These are phyloP conservation scores for Aspergillus sp. DNA, from an alignment of 2,329 filamentous ascomycete species.

Conservation along the genomic window DNA sequence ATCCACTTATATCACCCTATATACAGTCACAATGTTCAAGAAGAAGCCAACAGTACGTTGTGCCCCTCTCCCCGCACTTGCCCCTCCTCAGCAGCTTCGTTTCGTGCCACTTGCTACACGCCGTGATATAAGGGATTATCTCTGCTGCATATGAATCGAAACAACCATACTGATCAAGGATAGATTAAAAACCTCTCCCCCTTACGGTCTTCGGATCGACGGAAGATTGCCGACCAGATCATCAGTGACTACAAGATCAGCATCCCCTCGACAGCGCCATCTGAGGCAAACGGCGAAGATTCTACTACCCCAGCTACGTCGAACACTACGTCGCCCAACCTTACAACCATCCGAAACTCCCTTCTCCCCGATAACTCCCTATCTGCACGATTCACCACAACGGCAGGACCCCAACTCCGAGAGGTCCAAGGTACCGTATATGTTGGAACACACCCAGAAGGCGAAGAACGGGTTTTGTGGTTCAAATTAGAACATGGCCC, in stretches of 20 bases:
- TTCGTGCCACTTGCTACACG: too few relatives aligned
- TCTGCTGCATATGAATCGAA: conserved; percentile 7
- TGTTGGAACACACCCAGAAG: conserved; percentile 53
- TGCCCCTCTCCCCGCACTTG: conserved; percentile 19
- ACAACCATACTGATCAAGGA: conserved; percentile 5
- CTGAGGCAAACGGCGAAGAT: conserved; percentile 24
- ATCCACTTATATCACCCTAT: neutral
- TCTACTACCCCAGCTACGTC: conserved; percentile 38
- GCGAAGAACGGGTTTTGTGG: conserved; percentile 60
- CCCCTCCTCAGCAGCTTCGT: too few relatives aligned
- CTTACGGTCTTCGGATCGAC: conserved; percentile 62
- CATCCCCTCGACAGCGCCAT: conserved; percentile 33
- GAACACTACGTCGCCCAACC: conserved; percentile 42
- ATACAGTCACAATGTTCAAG: conserved; percentile 52
- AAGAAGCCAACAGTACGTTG: conserved; percentile 54
- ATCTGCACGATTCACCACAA: conserved; percentile 62
- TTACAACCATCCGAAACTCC: conserved; percentile 50
- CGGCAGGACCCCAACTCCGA: conserved; percentile 56
- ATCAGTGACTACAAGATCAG: conserved; percentile 57
- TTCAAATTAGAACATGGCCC: conserved; percentile 55
- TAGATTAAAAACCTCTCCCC: conserved; percentile 64
- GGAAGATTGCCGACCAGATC: conserved; percentile 63
- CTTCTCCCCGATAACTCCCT: conserved; percentile 60
- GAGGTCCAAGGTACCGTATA: conserved; percentile 62
- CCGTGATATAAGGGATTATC: conserved; percentile 1